phyloP scores from a whole-genome alignment of 345 rosid genomes.

The Bruguiera sexangula region DNA sequence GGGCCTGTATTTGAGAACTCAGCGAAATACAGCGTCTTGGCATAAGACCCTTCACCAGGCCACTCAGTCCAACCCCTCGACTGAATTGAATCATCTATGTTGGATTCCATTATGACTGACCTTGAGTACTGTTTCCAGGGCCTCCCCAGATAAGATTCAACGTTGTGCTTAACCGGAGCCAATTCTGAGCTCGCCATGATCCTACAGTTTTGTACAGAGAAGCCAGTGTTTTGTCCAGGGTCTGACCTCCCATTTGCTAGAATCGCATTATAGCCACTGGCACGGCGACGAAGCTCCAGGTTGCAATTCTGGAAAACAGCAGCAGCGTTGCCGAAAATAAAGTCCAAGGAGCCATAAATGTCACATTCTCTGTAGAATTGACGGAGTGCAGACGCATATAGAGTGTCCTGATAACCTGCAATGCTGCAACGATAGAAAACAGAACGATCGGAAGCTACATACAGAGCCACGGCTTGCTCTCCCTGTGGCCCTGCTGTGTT shows the following conservation, averaged over 20 bases:
- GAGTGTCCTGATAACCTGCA: slow-evolving; percentile 72
- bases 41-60: slow-evolving; percentile 41
- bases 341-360: slow-evolving; percentile 70
- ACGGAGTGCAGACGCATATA: slow-evolving; percentile 61
- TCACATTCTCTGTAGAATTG: slow-evolving; percentile 84
- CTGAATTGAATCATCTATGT: slow-evolving; percentile 44
- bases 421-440: slow-evolving; percentile 73
- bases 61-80: slow-evolving; percentile 71
- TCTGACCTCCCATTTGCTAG: slow-evolving; percentile 62
- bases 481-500: slow-evolving; percentile 75
- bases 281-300: slow-evolving; percentile 43
- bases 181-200: slow-evolving; percentile 37
- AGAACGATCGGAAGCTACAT: slow-evolving; percentile 57
- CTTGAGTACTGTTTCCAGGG: slow-evolving; percentile 81
- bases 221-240: slow-evolving; percentile 73
- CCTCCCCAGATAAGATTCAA: slow-evolving; percentile 57
- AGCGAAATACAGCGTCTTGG: slow-evolving; percentile 42
- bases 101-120: slow-evolving; percentile 60
- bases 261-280: slow-evolving; percentile 36
- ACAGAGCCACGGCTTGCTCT: slow-evolving; percentile 65
- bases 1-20: slow-evolving; percentile 51
- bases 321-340: slow-evolving; percentile 79
- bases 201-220: slow-evolving; percentile 54
- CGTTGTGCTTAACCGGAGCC: slow-evolving; percentile 30
- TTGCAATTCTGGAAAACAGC: slow-evolving; percentile 77